These are phyloP conservation scores for Pythium brassicae DNA, from an alignment of 352 stramenopile species.

Conservation along the genomic window DNA sequence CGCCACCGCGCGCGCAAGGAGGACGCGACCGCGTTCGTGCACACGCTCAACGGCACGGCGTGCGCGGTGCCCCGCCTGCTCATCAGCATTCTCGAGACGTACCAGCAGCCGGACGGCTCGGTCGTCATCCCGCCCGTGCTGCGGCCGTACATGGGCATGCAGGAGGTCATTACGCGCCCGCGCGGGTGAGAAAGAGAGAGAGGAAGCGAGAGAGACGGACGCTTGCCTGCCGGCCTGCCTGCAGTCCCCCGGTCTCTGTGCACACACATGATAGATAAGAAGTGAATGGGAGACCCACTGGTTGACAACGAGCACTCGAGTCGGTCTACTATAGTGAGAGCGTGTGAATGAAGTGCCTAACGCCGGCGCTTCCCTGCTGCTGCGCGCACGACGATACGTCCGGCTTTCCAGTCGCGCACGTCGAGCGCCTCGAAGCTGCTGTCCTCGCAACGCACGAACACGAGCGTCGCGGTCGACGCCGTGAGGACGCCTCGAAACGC, in stretches of 20 bases:
- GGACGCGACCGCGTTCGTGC: conserved; percentile 67
- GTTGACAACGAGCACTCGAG: no score
- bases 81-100: conserved; percentile 83
- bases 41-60: conserved; percentile 87
- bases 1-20: conserved; percentile 68
- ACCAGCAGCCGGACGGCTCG: conserved; percentile 75
- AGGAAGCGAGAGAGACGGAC: no score
- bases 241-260: background rate
- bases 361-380: conserved; percentile 5
- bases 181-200: background rate
- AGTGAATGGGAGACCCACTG: no score
- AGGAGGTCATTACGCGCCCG: conserved; percentile 46
- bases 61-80: conserved; percentile 77
- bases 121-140: conserved; percentile 77
- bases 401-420: conserved; percentile 38
- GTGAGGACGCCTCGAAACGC: conserved; percentile 45
- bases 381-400: conserved; percentile 22
- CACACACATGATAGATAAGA: no score
- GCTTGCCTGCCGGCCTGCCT: background rate
- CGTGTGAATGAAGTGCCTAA: conserved; percentile 6
- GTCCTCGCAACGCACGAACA: conserved; percentile 35
- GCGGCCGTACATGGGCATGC: conserved; percentile 75
- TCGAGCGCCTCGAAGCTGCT: conserved; percentile 39
- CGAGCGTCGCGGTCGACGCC: conserved; percentile 31
- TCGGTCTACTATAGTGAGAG: no score